Percentiles rank a stretch among this genome's conserved stretches.
Evolutionary conservation across 2,329 filamentous ascomycete species (phyloP).

Genomic region (Sporothrix inflata): DNA sequence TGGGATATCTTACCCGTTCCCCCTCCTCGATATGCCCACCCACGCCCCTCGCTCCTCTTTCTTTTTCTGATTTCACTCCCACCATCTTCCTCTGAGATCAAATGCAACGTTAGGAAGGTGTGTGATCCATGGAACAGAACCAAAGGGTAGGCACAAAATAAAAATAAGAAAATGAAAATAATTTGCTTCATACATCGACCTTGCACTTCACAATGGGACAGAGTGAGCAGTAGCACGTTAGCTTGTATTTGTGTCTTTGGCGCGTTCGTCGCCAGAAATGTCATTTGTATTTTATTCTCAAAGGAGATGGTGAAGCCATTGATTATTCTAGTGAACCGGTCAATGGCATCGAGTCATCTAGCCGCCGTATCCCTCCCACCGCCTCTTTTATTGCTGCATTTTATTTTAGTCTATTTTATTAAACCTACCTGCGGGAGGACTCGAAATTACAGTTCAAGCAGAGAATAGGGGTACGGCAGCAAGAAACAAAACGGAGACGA

Average conservation of each 20-base stretch:
- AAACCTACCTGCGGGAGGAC: background rate
- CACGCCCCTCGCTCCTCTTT: background rate
- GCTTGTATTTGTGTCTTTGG: background rate
- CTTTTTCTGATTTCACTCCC: background rate
- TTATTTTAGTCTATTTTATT: background rate
- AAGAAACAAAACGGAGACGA: conserved; percentile 1
- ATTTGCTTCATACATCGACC: background rate
- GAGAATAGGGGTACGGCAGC: background rate
- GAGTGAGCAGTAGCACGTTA: background rate
- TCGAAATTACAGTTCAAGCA: background rate
- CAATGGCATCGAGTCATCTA: background rate
- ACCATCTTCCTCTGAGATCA: conserved; percentile 18
- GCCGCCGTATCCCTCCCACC: background rate
- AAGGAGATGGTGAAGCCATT: too few species aligned
- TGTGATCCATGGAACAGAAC: background rate
- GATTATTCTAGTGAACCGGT: too few species aligned
- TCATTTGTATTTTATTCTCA: too few species aligned
- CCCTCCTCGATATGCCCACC: background rate
- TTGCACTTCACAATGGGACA: background rate
- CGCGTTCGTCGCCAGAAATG: background rate
- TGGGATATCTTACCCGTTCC: background rate
- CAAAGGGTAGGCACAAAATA: background rate
- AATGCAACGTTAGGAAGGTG: conserved; percentile 17
- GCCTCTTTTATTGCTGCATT: background rate
- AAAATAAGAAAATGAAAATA: background rate